Evolutionary conservation across 441 rosid genomes (phyloP).

Genomic region (Lepidium campestre): DNA sequence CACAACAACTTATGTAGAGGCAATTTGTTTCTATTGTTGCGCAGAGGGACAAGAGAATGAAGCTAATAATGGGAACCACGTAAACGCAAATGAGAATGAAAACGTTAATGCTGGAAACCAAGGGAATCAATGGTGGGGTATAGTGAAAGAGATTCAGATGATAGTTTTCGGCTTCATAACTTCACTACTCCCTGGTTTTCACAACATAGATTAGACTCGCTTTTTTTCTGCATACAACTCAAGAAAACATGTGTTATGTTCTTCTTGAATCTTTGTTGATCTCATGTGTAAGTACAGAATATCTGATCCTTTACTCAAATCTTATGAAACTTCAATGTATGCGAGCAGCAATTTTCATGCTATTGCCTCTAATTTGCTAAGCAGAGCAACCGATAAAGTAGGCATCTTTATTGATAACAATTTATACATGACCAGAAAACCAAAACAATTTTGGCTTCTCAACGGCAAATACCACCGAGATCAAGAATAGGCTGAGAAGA

Average conservation of each 20-base stretch:
- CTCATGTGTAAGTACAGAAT: slow-evolving; percentile 11
- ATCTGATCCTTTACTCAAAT: neutral
- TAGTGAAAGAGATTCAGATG: slow-evolving; percentile 94
- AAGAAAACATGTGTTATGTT: neutral
- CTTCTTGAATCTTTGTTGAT: neutral
- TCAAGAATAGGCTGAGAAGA: neutral
- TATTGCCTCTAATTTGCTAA: neutral
- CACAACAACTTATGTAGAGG: neutral
- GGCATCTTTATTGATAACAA: neutral
- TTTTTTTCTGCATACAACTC: neutral
- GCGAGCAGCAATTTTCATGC: neutral
- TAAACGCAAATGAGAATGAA: slow-evolving; percentile 46
- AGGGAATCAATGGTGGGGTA: slow-evolving; percentile 90
- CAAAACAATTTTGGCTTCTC: neutral
- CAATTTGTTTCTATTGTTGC: slow-evolving; percentile 11
- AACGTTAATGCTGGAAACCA: slow-evolving; percentile 37
- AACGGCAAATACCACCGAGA: neutral
- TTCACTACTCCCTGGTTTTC: slow-evolving; percentile 93
- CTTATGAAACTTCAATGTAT: neutral
- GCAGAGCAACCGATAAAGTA: neutral
- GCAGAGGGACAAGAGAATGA: slow-evolving; percentile 65
- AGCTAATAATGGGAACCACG: slow-evolving; percentile 50
- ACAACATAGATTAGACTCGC: slow-evolving; percentile 68
- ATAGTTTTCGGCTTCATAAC: slow-evolving; percentile 93
- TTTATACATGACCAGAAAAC: neutral